These are phyloP conservation scores for Thermothielavioides terrestris DNA, from an alignment of 495 filamentous ascomycete genomes.

Conservation along the genomic window DNA sequence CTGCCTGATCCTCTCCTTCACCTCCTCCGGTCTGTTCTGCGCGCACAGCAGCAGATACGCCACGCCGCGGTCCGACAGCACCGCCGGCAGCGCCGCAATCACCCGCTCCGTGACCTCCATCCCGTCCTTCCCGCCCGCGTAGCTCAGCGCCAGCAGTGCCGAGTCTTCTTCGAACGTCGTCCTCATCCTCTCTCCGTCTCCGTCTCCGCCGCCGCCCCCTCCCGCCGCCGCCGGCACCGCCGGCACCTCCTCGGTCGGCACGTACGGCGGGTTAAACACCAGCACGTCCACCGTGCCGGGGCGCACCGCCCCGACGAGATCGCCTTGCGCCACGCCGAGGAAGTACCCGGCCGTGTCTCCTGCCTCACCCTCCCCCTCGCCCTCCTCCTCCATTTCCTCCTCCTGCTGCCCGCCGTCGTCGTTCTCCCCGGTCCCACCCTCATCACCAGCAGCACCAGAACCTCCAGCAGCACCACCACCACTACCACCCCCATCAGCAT, in stretches of 20 bases:
- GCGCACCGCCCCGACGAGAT: constrained; percentile 54
- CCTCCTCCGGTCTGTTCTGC: constrained; percentile 72
- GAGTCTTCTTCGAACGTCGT: constrained; percentile 59
- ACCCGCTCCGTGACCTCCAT: constrained; percentile 87
- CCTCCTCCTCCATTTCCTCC: not conserved
- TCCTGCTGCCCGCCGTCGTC: too few species aligned
- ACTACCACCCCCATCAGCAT: not conserved
- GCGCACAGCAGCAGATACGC: constrained; percentile 86
- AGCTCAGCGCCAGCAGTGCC: constrained; percentile 75
- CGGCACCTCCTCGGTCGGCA: constrained; percentile 69
- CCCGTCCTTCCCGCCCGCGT: constrained; percentile 79
- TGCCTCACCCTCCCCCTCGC: not conserved
- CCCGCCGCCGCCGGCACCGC: constrained; percentile 20
- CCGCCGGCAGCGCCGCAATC: constrained; percentile 53
- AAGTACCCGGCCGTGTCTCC: constrained; percentile 33
- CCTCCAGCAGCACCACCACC: too few species aligned
- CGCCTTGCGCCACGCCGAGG: constrained; percentile 54
- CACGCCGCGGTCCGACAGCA: constrained; percentile 61
- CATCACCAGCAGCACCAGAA: too few species aligned
- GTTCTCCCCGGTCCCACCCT: too few species aligned
- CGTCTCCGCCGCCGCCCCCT: not conserved
- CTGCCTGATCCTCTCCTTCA: constrained; percentile 53
- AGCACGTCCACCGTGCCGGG: constrained; percentile 62
- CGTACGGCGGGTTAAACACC: constrained; percentile 95
- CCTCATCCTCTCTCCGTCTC: not conserved